Base-by-base conservation (phyloP, 1,139 yeast species). In the Yamadazyma triangularis region DNA sequence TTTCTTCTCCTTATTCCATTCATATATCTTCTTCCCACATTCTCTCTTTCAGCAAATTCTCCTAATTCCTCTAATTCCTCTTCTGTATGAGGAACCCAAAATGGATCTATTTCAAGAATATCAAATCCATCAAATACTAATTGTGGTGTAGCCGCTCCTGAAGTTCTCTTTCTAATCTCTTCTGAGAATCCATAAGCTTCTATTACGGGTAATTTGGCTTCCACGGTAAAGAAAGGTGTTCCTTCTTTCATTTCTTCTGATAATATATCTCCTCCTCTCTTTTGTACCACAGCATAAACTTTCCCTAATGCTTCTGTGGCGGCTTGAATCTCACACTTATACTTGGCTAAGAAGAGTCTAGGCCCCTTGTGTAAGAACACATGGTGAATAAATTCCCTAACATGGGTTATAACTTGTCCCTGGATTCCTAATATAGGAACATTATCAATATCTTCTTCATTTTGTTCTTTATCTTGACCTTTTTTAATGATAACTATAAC, bases 41-140 rank as follows among this genome's bases (percentile, higher is more conserved):
- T 91, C 48, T 88, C 97, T 47, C 86, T 74, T 48, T 93, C 98
- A 0, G 96, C 96, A 44, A 77, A 73, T 42, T 87, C 96, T 18
- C 98, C 99, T 29, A 86, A 64, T 38, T 88, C 95, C 52, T 91
- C 98, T 29, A 91, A 60, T 53, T 93, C 98, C 54, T 88, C 97
- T 47, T 86, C 96, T 0, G 98, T 93, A 5, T 91, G 86, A n/a
- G 99, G 98, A 9, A 91, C 95, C 99, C 99, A 93, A 68, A 83
- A 93, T 24, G 99, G 99, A 62, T 93, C 97, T 43, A 84, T 76
- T 40, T 87, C 95, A 31, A 89, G 73, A 41, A 80, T 64, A 47
- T 88, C 94, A 54, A 74, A 93, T 2, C 98, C 98, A 27, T 83
- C 75, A 50, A 91, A 91, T 5, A 89, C 86, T 36, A 93, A 68